Percentiles rank a stretch among this genome's conserved stretches.
Conservation (phyloP, 306 rosid species). For the Lupinus albus region DNA sequence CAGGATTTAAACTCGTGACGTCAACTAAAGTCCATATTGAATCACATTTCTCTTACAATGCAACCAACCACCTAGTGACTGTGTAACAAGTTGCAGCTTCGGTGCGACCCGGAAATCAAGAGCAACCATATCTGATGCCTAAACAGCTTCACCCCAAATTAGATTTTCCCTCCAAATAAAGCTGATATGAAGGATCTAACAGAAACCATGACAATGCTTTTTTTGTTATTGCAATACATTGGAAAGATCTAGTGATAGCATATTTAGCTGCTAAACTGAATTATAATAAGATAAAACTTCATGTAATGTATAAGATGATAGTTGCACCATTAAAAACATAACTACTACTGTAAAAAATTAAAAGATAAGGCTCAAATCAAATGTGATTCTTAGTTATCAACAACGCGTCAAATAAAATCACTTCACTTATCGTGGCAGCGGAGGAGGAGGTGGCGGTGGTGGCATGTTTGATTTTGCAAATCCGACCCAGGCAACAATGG, state of each 20-base stretch:
- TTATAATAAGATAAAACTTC: constrained; percentile 3
- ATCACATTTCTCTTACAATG: too few relatives aligned
- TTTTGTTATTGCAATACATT: background rate
- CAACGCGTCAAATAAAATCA: constrained; percentile 36
- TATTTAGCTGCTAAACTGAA: background rate
- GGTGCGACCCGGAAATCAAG: too few relatives aligned
- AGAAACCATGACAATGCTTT: too few relatives aligned
- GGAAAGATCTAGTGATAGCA: constrained; percentile 1
- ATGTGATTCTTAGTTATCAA: constrained; percentile 40
- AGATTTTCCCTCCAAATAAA: too few relatives aligned
- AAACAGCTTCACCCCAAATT: too few relatives aligned
- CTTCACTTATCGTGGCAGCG: constrained; percentile 49
- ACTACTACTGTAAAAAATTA: constrained; percentile 26
- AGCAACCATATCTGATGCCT: too few relatives aligned
- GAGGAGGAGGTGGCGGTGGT: constrained; percentile 48
- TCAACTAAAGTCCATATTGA: too few relatives aligned
- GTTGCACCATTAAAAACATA: constrained; percentile 28
- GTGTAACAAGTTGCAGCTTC: too few relatives aligned
- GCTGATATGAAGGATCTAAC: too few relatives aligned
- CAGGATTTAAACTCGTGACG: too few relatives aligned
- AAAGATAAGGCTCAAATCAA: constrained; percentile 26
- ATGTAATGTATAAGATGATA: constrained; percentile 24
- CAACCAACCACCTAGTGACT: too few relatives aligned
- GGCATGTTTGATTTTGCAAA: constrained; percentile 57
- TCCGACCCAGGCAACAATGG: constrained; percentile 71